Evolutionary conservation across 2,329 filamentous ascomycete genomes (phyloP).

Genomic region (Trichoderma sp.): DNA sequence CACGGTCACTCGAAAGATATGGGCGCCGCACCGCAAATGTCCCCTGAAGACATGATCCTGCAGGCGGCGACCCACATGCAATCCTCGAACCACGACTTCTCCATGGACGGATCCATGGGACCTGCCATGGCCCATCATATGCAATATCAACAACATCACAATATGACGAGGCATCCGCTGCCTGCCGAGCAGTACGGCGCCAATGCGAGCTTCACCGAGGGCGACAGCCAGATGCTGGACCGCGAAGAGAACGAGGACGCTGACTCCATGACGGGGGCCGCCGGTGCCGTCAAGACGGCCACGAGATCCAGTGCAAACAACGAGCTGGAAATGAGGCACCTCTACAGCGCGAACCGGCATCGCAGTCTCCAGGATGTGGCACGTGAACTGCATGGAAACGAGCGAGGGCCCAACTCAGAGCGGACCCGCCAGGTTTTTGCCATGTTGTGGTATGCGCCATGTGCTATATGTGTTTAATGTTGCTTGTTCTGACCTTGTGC

Average conservation of each 20-base stretch:
- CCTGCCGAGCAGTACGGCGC: slow-evolving; percentile 52
- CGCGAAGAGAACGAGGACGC: slow-evolving; percentile 58
- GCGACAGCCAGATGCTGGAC: slow-evolving; percentile 59
- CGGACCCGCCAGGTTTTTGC: slow-evolving; percentile 82
- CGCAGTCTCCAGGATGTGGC: slow-evolving; percentile 70
- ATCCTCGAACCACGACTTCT: slow-evolving; percentile 48
- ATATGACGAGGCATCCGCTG: slow-evolving; percentile 49
- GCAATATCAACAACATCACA: slow-evolving; percentile 42
- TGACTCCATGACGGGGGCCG: slow-evolving; percentile 48
- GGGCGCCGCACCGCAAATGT: slow-evolving; percentile 44
- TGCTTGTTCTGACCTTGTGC: not conserved
- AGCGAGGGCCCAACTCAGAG: slow-evolving; percentile 77
- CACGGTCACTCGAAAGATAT: slow-evolving; percentile 46
- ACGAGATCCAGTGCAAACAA: slow-evolving; percentile 73
- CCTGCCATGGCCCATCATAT: slow-evolving; percentile 43
- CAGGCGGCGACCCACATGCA: slow-evolving; percentile 57
- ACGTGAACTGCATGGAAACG: slow-evolving; percentile 72
- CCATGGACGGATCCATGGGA: slow-evolving; percentile 47
- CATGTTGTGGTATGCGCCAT: slow-evolving; percentile 73
- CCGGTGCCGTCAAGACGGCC: slow-evolving; percentile 52
- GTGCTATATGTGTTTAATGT: not conserved
- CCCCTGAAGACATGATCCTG: slow-evolving; percentile 58
- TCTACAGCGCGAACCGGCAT: slow-evolving; percentile 67
- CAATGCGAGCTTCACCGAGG: slow-evolving; percentile 55
- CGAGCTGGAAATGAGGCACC: slow-evolving; percentile 74